Evolutionary conservation across 2,329 filamentous ascomycete genomes (phyloP).

Genomic region (Colletotrichum filicis): DNA sequence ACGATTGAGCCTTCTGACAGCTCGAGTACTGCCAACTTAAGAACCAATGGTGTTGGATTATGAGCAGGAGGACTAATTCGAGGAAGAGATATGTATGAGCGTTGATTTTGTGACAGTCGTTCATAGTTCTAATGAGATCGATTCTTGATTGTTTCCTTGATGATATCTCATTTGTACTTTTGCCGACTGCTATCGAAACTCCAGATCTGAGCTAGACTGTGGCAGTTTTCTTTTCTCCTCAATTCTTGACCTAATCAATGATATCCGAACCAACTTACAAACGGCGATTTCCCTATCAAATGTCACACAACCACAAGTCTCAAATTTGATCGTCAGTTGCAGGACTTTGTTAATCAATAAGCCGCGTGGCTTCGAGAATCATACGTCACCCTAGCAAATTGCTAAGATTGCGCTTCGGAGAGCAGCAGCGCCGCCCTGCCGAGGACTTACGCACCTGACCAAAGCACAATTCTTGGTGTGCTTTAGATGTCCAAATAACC

Average conservation of each 20-base stretch:
- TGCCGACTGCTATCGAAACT: neutral
- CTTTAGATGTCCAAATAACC: slow-evolving; percentile 8
- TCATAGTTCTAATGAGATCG: neutral
- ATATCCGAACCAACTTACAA: neutral
- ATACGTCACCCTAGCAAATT: neutral
- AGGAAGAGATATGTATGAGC: neutral
- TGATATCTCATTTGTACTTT: neutral
- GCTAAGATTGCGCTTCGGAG: neutral
- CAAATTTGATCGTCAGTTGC: neutral
- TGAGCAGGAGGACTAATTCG: neutral
- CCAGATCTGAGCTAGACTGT: neutral
- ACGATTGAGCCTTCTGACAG: slow-evolving; percentile 18
- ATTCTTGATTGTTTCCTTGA: neutral
- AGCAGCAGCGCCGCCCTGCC: neutral
- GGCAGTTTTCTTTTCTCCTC: neutral
- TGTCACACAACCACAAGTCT: neutral
- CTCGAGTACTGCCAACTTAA: slow-evolving; percentile 26
- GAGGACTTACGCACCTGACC: neutral
- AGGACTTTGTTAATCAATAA: neutral
- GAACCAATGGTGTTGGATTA: neutral
- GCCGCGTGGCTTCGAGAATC: neutral
- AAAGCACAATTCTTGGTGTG: neutral
- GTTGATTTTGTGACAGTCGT: neutral
- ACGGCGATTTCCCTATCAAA: neutral
- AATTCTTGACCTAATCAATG: neutral